Percentiles rank a stretch among this genome's conserved stretches.
Evolutionary conservation across 345 rosid species (phyloP).

Genomic region (Populus alba): DNA sequence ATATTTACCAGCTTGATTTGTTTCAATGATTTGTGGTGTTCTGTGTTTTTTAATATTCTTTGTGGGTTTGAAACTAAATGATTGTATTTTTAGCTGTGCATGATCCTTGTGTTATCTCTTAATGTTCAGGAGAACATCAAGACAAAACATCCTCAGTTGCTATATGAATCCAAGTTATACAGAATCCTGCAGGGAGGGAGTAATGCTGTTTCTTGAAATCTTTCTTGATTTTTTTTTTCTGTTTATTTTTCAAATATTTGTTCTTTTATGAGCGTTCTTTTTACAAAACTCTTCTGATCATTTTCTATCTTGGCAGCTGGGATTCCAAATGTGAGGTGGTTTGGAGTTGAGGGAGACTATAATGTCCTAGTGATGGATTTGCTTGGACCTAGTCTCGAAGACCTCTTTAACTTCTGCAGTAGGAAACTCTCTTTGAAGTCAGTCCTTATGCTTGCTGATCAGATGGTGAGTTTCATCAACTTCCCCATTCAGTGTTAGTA

Average conservation of each 20-base stretch:
- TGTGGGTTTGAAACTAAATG: background rate
- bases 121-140: slow-evolving; percentile 75
- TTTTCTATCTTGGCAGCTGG: slow-evolving; percentile 52
- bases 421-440: slow-evolving; percentile 86
- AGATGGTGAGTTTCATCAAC: slow-evolving; percentile 54
- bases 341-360: slow-evolving; percentile 86
- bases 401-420: slow-evolving; percentile 83
- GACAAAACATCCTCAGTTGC: slow-evolving; percentile 93
- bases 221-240: background rate
- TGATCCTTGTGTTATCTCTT: slow-evolving; percentile 1
- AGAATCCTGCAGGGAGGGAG: slow-evolving; percentile 97
- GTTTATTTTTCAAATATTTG: background rate
- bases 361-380: slow-evolving; percentile 87
- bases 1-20: background rate
- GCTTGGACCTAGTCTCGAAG: slow-evolving; percentile 95
- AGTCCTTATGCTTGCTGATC: slow-evolving; percentile 94
- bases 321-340: slow-evolving; percentile 81
- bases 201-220: slow-evolving; percentile 24
- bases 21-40: background rate
- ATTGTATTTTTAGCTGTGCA: background rate
- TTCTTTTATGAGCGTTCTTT: background rate
- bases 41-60: background rate
- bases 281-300: background rate
- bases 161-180: slow-evolving; percentile 84
- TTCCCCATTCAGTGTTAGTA: background rate